phyloP scores from a whole-genome alignment of 306 rosid species.

The Amphicarpaea edgeworthii region DNA sequence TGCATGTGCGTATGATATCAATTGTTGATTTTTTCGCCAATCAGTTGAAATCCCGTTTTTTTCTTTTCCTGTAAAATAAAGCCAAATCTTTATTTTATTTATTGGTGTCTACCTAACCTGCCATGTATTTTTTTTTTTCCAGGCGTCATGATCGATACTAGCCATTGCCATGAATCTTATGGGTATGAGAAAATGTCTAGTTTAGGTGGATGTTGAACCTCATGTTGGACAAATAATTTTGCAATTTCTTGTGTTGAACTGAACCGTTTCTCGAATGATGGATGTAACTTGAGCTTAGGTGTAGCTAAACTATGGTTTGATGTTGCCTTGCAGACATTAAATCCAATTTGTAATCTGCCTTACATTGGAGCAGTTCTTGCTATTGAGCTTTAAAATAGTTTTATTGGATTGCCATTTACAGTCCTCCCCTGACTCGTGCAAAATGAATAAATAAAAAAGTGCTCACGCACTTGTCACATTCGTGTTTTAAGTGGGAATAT shows the following conservation, averaged over 20 bases:
- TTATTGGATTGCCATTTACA: not conserved
- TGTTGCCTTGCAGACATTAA: constrained; percentile 51
- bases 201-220: constrained; percentile 59
- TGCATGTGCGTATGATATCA: not conserved
- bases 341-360: constrained; percentile 47
- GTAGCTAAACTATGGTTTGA: constrained; percentile 56
- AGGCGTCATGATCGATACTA: constrained; percentile 92
- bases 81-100: not conserved
- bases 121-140: constrained; percentile 32
- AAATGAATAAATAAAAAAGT: not conserved
- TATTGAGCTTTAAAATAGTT: constrained; percentile 14
- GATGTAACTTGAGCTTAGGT: constrained; percentile 62
- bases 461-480: not conserved
- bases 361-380: constrained; percentile 43
- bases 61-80: not conserved
- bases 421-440: too few relatives aligned
- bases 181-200: constrained; percentile 50
- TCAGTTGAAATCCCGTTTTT: not conserved
- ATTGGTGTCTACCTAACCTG: not conserved
- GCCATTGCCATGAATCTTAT: constrained; percentile 39
- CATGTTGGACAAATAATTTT: constrained; percentile 57
- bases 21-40: not conserved
- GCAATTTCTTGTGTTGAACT: constrained; percentile 48
- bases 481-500: not conserved
- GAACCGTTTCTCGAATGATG: constrained; percentile 54